These are phyloP conservation scores for Jamesozyma hellenica DNA, from an alignment of 805 yeast genomes.

Conservation along the genomic window DNA sequence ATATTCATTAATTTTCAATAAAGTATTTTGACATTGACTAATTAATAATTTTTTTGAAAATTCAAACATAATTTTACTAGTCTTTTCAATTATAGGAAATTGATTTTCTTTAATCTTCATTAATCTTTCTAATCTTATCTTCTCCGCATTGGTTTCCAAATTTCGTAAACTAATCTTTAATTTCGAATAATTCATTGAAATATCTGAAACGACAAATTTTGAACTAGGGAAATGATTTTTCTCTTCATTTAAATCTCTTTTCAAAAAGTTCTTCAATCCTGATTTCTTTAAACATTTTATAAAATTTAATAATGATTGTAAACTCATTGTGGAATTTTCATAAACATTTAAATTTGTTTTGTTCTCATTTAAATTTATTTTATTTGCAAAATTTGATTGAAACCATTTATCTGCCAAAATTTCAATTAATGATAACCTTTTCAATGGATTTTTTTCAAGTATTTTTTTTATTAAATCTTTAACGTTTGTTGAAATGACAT, in stretches of 20 bases:
- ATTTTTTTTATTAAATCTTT: conserved; percentile 55
- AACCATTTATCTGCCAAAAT: conserved; percentile 77
- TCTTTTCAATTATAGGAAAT: neutral
- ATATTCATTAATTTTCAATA: conserved; percentile 35
- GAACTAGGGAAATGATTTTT: neutral
- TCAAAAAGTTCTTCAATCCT: conserved; percentile 34
- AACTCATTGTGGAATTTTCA: conserved; percentile 2
- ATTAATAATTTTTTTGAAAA: conserved; percentile 30
- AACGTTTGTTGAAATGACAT: conserved; percentile 56
- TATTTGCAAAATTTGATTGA: conserved; percentile 64
- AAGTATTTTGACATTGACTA: conserved; percentile 36
- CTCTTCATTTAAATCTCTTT: neutral
- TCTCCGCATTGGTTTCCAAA: neutral
- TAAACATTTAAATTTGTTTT: conserved; percentile 9
- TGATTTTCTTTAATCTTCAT: neutral
- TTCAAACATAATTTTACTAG: conserved; percentile 27
- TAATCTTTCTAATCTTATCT: neutral
- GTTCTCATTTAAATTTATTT: conserved; percentile 38
- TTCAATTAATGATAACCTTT: conserved; percentile 69
- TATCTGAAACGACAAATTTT: neutral
- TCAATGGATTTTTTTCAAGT: conserved; percentile 60
- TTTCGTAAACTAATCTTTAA: neutral
- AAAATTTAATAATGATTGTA: conserved; percentile 54
- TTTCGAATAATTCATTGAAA: neutral
- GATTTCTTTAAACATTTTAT: conserved; percentile 49